Evolutionary conservation across 2,329 filamentous ascomycete species (phyloP).

Genomic region (Teratosphaeriaceae sp.): DNA sequence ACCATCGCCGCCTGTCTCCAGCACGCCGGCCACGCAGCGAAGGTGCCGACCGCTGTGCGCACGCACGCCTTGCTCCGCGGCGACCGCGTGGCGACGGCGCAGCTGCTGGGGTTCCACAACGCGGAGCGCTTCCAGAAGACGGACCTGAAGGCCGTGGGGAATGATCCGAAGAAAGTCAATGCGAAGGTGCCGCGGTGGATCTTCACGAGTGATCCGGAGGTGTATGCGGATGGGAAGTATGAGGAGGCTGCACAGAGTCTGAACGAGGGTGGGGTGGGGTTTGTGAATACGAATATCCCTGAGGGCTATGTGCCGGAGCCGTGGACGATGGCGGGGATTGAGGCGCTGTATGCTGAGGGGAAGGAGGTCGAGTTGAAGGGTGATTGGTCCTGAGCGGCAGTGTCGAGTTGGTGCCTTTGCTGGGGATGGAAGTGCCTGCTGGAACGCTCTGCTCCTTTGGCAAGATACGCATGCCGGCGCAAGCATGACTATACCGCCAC

Average conservation of each 20-base stretch:
- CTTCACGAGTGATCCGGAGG: constrained; percentile 15
- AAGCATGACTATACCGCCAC: no score
- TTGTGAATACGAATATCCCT: constrained; percentile 18
- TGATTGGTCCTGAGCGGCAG: constrained; percentile 13
- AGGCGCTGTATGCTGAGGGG: constrained; percentile 13
- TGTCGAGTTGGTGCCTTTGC: no score
- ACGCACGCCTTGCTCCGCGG: constrained; percentile 29
- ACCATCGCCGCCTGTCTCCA: constrained; percentile 42
- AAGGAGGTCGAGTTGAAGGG: constrained; percentile 13
- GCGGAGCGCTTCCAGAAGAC: constrained; percentile 16
- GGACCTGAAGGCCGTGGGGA: constrained; percentile 11
- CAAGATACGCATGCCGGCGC: no score
- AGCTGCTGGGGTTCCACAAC: constrained; percentile 20
- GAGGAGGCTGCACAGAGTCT: constrained; percentile 10
- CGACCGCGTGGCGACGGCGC: constrained; percentile 16
- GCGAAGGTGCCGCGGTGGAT: constrained; percentile 16
- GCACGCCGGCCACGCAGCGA: constrained; percentile 36
- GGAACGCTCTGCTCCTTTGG: no score
- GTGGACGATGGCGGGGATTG: constrained; percentile 16
- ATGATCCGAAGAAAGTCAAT: constrained; percentile 13
- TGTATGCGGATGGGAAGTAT: constrained; percentile 16
- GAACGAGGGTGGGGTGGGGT: constrained; percentile 6
- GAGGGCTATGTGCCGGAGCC: constrained; percentile 8
- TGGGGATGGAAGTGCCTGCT: no score
- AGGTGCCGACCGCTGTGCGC: constrained; percentile 23